Base-by-base conservation (phyloP, 805 yeast species). In the Nakazawaea ernobii region DNA sequence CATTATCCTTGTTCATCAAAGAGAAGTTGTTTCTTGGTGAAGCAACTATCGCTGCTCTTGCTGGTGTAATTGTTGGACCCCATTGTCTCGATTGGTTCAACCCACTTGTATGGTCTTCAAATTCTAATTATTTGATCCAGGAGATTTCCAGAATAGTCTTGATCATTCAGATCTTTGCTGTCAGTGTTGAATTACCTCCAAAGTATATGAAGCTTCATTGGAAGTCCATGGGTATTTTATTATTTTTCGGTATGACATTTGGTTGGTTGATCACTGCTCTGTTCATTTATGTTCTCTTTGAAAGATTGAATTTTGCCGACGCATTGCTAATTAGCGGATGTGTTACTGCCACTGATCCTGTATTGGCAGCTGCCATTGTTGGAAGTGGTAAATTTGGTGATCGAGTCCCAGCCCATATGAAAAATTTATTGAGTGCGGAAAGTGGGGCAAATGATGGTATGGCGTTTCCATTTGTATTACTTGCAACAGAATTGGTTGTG, bases 301-400 rank as follows among this genome's bases (percentile, higher is more conserved):
- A 43, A 11, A 92, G 94, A 1, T 70, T 90, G 49, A 69, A 76
- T 47, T 88, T 90, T 68, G 63, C 86, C 17, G 86, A 82, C 43
- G 82, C 88, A 2, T 72, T 90, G 32, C 72, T 84, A 42, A 80
- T 90, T 1, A 77, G 91, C 30, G 96, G 95, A 1, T 89, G 96
- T 62, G 82, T 90, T 40, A 91, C 97, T 0, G 97, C 97, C 2
- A 91, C 97, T 0, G 97, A 90, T 66, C 97, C 97, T 6, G 94
- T 90, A 37, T 73, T 90, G 59, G 96, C 97, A 2, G 94, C 96
- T 14, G 96, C 97, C 2, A 96, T 90, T 35, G 96, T 90, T 9
- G 96, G 96, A 63, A 90, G 86, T 57, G 96, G 96, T 54, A 86
- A 87, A 60, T 90, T 90, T 62, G 96, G 96, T 11, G 79, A 79